Percentiles rank a stretch among this genome's conserved stretches.
Conservation (phyloP, 2,329 filamentous ascomycete species). For the Dactylellina sp. region DNA sequence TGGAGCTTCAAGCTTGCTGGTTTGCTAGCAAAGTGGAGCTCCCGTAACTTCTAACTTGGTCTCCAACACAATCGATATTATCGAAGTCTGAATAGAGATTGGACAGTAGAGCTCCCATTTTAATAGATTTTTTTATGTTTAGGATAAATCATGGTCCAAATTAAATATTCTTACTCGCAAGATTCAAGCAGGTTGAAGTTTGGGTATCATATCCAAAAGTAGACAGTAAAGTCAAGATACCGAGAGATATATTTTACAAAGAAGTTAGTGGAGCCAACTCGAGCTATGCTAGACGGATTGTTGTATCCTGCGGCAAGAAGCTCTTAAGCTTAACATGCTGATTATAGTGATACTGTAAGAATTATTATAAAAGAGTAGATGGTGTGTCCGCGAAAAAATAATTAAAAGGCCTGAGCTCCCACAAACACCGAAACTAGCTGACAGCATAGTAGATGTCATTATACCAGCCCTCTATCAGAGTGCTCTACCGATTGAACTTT, state of each 20-base stretch:
- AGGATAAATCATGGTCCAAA: not conserved
- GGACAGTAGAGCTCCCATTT: too few relatives aligned
- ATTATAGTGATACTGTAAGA: too few relatives aligned
- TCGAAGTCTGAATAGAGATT: too few relatives aligned
- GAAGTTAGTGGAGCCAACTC: not conserved
- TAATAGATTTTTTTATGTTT: too few relatives aligned
- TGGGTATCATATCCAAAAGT: not conserved
- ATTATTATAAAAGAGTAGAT: too few relatives aligned
- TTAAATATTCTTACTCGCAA: not conserved
- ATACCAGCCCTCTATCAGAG: not conserved
- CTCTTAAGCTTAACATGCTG: too few relatives aligned
- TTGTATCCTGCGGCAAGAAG: not conserved
- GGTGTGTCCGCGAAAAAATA: too few relatives aligned
- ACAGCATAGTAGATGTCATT: too few relatives aligned
- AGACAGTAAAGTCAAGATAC: not conserved
- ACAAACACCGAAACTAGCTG: too few relatives aligned
- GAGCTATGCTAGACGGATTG: not conserved
- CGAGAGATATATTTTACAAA: not conserved
- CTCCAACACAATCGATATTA: slow-evolving; percentile 33
- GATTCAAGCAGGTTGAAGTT: not conserved
- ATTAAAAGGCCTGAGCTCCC: too few relatives aligned
- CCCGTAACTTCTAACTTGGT: slow-evolving; percentile 32
- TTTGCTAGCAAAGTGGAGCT: slow-evolving; percentile 50
- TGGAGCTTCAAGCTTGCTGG: slow-evolving; percentile 55
- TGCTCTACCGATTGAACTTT: slow-evolving; percentile 15